phyloP scores from a whole-genome alignment of 2,329 filamentous ascomycete species.

The Hypoxylon sp. region DNA sequence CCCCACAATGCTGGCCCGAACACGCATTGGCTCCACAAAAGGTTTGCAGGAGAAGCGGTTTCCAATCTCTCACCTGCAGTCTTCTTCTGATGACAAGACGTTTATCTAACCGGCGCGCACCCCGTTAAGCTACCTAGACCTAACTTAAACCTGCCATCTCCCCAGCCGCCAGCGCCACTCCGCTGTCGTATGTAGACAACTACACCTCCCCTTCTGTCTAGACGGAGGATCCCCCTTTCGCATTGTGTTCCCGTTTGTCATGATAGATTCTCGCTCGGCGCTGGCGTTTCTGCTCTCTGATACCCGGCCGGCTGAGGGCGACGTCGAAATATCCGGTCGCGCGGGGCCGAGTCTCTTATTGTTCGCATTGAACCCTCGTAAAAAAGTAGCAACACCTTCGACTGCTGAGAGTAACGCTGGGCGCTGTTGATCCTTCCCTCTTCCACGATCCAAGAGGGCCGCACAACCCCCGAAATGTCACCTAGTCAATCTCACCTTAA shows the following conservation, averaged over 20 bases:
- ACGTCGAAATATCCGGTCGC: constrained; percentile 48
- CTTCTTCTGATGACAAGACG: constrained; percentile 36
- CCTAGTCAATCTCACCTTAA: constrained; percentile 55
- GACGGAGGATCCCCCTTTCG: constrained; percentile 34
- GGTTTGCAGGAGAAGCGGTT: constrained; percentile 36
- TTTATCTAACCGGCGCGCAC: constrained; percentile 46
- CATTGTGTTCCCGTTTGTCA: constrained; percentile 47
- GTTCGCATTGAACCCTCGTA: constrained; percentile 24
- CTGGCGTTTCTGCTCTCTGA: constrained; percentile 51
- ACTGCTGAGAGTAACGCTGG: constrained; percentile 40
- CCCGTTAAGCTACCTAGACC: constrained; percentile 43
- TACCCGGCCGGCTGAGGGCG: constrained; percentile 51
- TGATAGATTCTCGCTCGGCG: constrained; percentile 47
- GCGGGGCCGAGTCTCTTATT: constrained; percentile 42
- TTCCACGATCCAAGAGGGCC: constrained; percentile 41
- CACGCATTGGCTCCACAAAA: constrained; percentile 40
- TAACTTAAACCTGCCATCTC: constrained; percentile 31
- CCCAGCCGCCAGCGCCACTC: constrained; percentile 32
- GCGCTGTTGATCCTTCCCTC: constrained; percentile 51
- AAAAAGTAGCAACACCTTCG: constrained; percentile 18
- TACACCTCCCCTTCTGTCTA: constrained; percentile 19
- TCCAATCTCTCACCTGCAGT: constrained; percentile 40
- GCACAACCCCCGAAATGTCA: constrained; percentile 58
- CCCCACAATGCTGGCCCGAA: constrained; percentile 45
- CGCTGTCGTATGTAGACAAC: constrained; percentile 36